Base-by-base conservation (phyloP, 83 land plant species). In the Larix sibirica region DNA sequence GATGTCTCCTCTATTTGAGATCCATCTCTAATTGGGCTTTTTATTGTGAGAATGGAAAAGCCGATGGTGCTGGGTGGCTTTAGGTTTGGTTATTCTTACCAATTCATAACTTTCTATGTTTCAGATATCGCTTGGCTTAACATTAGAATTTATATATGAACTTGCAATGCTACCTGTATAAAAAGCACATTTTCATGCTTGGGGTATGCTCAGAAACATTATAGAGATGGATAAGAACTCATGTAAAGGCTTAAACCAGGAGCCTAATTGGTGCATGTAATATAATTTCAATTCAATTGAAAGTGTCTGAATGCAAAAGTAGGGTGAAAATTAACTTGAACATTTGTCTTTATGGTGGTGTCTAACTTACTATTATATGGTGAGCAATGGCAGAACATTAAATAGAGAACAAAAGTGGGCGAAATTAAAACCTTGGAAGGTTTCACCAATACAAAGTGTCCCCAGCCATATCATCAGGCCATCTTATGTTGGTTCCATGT, bases 401-500 rank as follows among this genome's bases (percentile, higher is more conserved):
- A 68, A 68, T 68, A 38, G 42, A 38, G 31, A 31, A 33, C 40
- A 33, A 38, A 68, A 68, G 36, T 40, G 18, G 40, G 40, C 14
- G 14, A 31, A 68, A 68, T 16, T 68, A 4, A 33, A 68, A 68
- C 71, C 71, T 1, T 33, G 36, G 17, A 31, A 68, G 33, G 42
- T 68, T 68, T 68, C 71, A 33, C 9, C 71, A 68, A 33, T 68
- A 31, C 71, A 31, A 33, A 68, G 71, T 68, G 71, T 68, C 20
- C 71, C 71, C 42, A 33, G 71, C 20, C 71, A 31, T 68, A 68
- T 68, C 33, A 68, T 33, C 17, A 31, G 71, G 71, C 71, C 71
- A 14, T 68, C 71, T 6, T 68, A 68, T 68, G 71, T 68, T 16
- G 71, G 71, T 31, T 68, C 71, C 36, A 16, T 4, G 16, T 68